These are phyloP conservation scores for Hanseniaspora mollemarum DNA, from an alignment of 805 yeast species.

Conservation along the genomic window DNA sequence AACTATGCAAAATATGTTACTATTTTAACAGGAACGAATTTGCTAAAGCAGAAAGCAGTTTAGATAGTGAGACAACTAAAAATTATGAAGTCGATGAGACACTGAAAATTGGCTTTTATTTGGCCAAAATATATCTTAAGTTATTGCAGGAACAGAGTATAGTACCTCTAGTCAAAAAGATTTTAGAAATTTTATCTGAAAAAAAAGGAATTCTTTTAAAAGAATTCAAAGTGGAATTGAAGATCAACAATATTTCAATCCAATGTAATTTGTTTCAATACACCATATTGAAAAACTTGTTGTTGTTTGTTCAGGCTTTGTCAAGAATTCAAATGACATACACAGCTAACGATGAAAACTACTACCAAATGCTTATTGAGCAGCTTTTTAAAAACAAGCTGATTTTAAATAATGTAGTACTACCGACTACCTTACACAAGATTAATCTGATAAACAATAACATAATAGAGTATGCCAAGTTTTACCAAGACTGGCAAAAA, in stretches of 20 bases:
- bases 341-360: not conserved
- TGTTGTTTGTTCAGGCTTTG: slow-evolving; percentile 1
- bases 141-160: not conserved
- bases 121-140: not conserved
- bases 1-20: slow-evolving; percentile 1
- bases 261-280: not conserved
- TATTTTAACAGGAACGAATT: not conserved
- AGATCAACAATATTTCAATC: not conserved
- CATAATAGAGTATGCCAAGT: not conserved
- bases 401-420: not conserved
- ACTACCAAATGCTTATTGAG: slow-evolving; percentile 1
- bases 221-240: not conserved
- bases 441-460: not conserved
- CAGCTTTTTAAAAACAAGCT: not conserved
- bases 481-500: slow-evolving; percentile 1
- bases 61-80: not conserved
- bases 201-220: not conserved
- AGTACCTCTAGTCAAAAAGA: not conserved
- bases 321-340: not conserved
- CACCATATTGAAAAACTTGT: not conserved
- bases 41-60: not conserved
- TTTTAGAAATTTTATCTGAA: not conserved
- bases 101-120: not conserved
- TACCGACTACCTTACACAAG: not conserved
- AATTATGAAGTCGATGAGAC: not conserved